Evolutionary conservation across 192 early-diverging fungal genomes (phyloP).

Genomic region (Linnemannia elongata): DNA sequence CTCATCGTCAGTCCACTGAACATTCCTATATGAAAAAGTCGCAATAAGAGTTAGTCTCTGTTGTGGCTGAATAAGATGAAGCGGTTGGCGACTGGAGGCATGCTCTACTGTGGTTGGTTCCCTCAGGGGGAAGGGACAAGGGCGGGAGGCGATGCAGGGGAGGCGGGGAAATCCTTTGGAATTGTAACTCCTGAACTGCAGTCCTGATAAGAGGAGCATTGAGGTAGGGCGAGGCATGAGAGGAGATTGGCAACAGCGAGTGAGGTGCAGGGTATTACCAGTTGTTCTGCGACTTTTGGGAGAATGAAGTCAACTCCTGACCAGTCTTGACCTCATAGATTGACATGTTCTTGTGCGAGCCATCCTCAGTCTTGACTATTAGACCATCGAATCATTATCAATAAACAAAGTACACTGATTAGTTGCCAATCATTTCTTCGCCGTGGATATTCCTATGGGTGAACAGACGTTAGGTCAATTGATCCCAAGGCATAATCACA

Average conservation of each 20-base stretch:
- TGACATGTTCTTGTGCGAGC: slow-evolving; percentile 81
- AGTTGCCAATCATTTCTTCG: background rate
- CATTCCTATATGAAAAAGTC: slow-evolving; percentile 69
- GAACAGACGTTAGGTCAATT: background rate
- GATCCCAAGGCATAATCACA: background rate
- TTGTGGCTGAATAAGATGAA: background rate
- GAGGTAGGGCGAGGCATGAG: background rate
- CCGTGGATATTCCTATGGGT: slow-evolving; percentile 14
- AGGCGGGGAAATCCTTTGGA: background rate
- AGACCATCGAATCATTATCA: background rate
- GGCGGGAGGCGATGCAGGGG: background rate
- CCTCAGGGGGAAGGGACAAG: background rate
- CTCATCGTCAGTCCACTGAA: slow-evolving; percentile 97
- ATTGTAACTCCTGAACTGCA: background rate
- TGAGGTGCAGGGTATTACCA: slow-evolving; percentile 56
- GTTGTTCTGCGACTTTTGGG: slow-evolving; percentile 83
- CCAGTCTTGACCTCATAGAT: slow-evolving; percentile 87
- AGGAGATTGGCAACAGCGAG: background rate
- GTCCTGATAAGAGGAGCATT: background rate
- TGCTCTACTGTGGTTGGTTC: slow-evolving; percentile 4
- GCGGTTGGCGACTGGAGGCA: background rate
- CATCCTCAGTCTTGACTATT: slow-evolving; percentile 78
- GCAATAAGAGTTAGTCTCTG: background rate
- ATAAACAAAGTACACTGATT: background rate
- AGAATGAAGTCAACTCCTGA: slow-evolving; percentile 76